phyloP scores from a whole-genome alignment of 1,284 basidiomycete genomes.

The Pisolithus thermaeus region DNA sequence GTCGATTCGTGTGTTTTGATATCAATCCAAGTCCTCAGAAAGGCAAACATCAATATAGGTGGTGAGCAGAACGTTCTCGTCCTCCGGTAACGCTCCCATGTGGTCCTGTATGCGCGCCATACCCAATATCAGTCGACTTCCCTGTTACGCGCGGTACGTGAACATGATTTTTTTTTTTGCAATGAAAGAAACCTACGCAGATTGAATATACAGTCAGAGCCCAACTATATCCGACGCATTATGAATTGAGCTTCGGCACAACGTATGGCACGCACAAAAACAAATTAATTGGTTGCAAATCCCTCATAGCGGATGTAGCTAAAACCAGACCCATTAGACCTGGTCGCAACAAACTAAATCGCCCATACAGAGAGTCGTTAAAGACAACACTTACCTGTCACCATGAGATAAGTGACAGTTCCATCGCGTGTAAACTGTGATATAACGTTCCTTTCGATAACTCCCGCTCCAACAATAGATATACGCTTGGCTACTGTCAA shows the following conservation, averaged over 20 bases:
- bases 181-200: not conserved
- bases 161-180: not conserved
- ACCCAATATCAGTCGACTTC: conserved; percentile 11
- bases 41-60: conserved; percentile 6
- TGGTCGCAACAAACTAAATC: not conserved
- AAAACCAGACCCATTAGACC: not conserved
- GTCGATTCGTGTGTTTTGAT: too few species aligned
- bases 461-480: not conserved
- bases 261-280: not conserved
- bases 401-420: not conserved
- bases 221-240: not conserved
- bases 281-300: not conserved
- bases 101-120: conserved; percentile 1
- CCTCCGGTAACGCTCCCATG: not conserved
- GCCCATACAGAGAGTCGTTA: not conserved
- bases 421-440: not conserved
- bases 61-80: not conserved
- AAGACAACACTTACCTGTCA: not conserved
- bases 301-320: too few species aligned
- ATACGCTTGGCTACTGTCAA: not conserved
- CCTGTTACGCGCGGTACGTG: not conserved
- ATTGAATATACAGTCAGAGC: not conserved
- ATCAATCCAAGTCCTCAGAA: not conserved
- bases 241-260: not conserved
- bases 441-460: not conserved